These are phyloP conservation scores for Cryphonectria parasitica DNA, from an alignment of 2,329 filamentous ascomycete genomes.

Conservation along the genomic window DNA sequence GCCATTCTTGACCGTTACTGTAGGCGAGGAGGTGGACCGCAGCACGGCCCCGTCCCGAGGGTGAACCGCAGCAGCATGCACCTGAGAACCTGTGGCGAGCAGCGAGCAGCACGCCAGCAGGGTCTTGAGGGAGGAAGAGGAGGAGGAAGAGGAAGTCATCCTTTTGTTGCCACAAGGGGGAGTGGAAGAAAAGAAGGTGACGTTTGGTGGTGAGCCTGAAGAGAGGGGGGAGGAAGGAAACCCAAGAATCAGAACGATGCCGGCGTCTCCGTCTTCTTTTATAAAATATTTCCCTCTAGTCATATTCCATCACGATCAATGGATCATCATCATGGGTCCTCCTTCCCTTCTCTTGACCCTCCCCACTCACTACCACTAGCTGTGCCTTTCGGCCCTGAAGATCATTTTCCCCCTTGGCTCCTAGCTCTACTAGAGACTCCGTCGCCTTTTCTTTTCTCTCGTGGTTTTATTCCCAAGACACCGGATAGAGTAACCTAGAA, in stretches of 20 bases:
- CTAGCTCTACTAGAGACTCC: no score
- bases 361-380: no score
- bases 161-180: slow-evolving; percentile 10
- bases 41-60: slow-evolving; percentile 25
- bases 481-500: background rate
- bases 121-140: slow-evolving; percentile 15
- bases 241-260: background rate
- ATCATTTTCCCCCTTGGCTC: background rate
- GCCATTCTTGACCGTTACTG: slow-evolving; percentile 39
- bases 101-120: slow-evolving; percentile 25
- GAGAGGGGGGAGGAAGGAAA: background rate
- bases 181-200: background rate
- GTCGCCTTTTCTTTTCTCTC: background rate
- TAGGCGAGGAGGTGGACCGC: slow-evolving; percentile 15
- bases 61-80: slow-evolving; percentile 14
- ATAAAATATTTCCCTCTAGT: background rate
- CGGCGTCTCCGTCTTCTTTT: background rate
- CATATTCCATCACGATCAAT: background rate
- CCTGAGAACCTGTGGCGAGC: slow-evolving; percentile 14
- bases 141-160: slow-evolving; percentile 23
- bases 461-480: background rate
- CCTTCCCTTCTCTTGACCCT: background rate
- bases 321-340: background rate
- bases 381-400: background rate
- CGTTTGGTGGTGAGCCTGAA: background rate